A percentile compares a stretch with the other conserved stretches of the same genome.
Evolutionary conservation across 176 grass and related monocot species (phyloP).

Genomic region (Bothriochloa decipiens): DNA sequence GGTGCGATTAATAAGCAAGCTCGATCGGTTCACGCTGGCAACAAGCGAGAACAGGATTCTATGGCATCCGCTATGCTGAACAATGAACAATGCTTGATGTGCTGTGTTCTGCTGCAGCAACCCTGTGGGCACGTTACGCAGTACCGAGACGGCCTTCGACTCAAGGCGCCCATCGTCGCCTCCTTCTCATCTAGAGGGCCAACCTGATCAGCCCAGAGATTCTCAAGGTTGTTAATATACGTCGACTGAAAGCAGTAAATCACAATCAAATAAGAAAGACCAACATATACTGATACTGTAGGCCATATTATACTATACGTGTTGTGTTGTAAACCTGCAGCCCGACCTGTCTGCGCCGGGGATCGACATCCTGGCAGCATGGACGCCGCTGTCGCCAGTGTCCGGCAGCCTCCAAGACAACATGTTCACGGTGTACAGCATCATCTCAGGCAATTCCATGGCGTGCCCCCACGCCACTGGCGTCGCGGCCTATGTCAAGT

Average conservation of each 20-base stretch:
- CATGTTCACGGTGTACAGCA: constrained; percentile 15
- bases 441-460: constrained; percentile 56
- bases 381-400: constrained; percentile 11
- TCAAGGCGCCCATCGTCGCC: constrained; percentile 36
- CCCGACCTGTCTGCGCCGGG: constrained; percentile 58
- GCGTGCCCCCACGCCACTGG: constrained; percentile 48
- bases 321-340: constrained; percentile 18
- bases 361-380: constrained; percentile 55
- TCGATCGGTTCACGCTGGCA: not conserved
- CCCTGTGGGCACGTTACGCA: constrained; percentile 40
- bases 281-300: not conserved
- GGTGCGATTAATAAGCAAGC: not conserved
- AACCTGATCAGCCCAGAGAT: constrained; percentile 49
- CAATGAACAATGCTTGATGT: not conserved
- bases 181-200: constrained; percentile 52
- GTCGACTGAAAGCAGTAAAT: no score
- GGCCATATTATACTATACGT: no score
- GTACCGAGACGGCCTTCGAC: constrained; percentile 12
- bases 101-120: constrained; percentile 11
- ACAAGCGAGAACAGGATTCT: not conserved
- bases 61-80: not conserved
- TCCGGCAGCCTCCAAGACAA: not conserved
- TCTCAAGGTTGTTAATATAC: constrained; percentile 41
- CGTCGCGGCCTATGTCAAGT: constrained; percentile 50
- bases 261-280: no score